Base-by-base conservation (phyloP, 2,329 filamentous ascomycete genomes). In the Aspergillus sp. region DNA sequence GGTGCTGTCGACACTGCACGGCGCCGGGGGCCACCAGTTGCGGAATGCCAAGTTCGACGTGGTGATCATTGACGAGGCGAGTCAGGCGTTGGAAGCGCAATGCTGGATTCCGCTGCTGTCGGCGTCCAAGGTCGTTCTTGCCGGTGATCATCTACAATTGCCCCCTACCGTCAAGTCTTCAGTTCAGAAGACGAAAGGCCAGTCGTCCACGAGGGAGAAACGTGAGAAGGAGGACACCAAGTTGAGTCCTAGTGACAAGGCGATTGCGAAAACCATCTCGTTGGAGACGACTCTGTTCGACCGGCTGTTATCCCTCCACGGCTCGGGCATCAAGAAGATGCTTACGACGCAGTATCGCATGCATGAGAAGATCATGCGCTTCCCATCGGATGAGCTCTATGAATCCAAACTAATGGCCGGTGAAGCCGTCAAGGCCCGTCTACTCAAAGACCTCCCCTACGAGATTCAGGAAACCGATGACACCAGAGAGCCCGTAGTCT, bases 331-430 rank as follows among this genome's bases (percentile, higher is more conserved):
- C 70, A 97, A 97, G 72, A 78, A 86, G 44, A 95, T 97, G 87
- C 79, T 98, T 27, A 97, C 88, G 3, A 94, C 86, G 4, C 93
- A 98, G 70, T 98, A 98, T 66, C 88, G 93, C 34, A 98, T 98
- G 93, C 89, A 98, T 63, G 85, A 94, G 61, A 82, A 76, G 45
- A 97, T 98, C 58, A 97, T 97, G 90, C 78, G 81, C 5, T 98
- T 96, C 59, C 91, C 93, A 0, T 96, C 91, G 0, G 79, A 86
- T 51, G 83, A 91, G 62, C 75, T 97, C 7, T 98, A 98, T 69
- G 87, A 88, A 50, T 80, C 79, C 2, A 83, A 84, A 58, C 78
- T 98, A 1, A 72, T 90, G 2, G 91, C 93, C 0, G 89, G 86
- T 1, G 86, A 91, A 4, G 73, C 75, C 0, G 93, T 97, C 51